Base-by-base conservation (phyloP, 805 yeast genomes). In the Sugiyamaella valdiviana region DNA sequence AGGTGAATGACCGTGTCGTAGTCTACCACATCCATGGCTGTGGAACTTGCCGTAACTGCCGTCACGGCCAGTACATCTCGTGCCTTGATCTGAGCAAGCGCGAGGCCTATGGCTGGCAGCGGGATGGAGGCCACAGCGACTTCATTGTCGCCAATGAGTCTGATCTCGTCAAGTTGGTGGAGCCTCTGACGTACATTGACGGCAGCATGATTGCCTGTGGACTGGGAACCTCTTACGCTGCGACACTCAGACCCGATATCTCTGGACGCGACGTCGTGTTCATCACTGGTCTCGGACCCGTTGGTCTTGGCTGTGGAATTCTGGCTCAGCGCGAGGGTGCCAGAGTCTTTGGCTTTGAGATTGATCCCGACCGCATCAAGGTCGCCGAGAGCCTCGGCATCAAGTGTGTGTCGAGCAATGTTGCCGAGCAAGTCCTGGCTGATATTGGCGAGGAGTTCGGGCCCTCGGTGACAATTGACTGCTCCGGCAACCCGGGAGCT, bases 121-220 rank as follows among this genome's bases (percentile, higher is more conserved):
- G 52, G 20, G 38, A 49, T 20, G 52, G 52, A 12, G 52, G 52
- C 2, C 49, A 49, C 37, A 24, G 48, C 20, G 49, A 49, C 20
- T 49, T 36, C 42, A 49, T 49, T 15, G 35, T 49, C 3, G 52
- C 46, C 36, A 42, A 49, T 40, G 42, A 29, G 10, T 14, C 46
- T 15, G 52, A 49, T 24, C 36, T 49, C 21, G 52, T 49, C 29
- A 29, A 29, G 36, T 42, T 49, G 3, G 45, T 40, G 16, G 48
- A 44, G 42, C 48, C 48, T 15, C 35, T 49, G 42, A 44, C 46
- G n/a, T 49, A 49, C 23, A 45, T 49, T 26, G 52, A 49, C 19
- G 52, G 52, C 6, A 44, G 49, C 35, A 49, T 49, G 52, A 45
- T 49, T 26, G 52, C 52, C 16, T 49, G 52, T 26, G 52, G 52